Conservation (phyloP, 2,329 filamentous ascomycete species). For the Fusarium pininemorale region DNA sequence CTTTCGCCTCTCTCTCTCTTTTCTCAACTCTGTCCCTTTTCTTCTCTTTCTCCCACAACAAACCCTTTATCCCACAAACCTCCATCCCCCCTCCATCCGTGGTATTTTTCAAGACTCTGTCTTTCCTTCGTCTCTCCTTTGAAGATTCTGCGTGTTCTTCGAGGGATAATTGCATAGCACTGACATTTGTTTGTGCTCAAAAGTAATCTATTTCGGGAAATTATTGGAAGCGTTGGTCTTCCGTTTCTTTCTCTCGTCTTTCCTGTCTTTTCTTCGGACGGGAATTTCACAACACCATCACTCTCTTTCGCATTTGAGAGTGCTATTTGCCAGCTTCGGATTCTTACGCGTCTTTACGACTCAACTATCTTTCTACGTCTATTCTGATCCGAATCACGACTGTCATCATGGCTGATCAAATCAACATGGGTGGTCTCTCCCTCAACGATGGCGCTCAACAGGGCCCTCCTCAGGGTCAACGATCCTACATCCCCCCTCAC, state of each 20-base stretch:
- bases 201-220: conserved; percentile 47
- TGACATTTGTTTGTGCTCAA: conserved; percentile 44
- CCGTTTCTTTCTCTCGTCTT: conserved; percentile 46
- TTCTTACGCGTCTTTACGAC: conserved; percentile 34
- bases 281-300: conserved; percentile 39
- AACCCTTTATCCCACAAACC: conserved; percentile 45
- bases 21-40: conserved; percentile 43
- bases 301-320: conserved; percentile 44
- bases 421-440: conserved; percentile 81
- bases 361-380: conserved; percentile 28
- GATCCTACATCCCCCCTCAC: conserved; percentile 88
- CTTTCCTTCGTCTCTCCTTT: conserved; percentile 58
- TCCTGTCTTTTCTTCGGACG: conserved; percentile 46
- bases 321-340: conserved; percentile 31
- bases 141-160: conserved; percentile 57
- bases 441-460: conserved; percentile 58
- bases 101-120: conserved; percentile 46
- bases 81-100: conserved; percentile 44
- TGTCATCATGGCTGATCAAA: conserved; percentile 79
- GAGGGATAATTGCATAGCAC: conserved; percentile 49
- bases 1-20: conserved; percentile 46
- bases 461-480: conserved; percentile 47
- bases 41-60: conserved; percentile 49
- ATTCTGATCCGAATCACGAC: conserved; percentile 36
- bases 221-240: conserved; percentile 47